Base-by-base conservation (phyloP, 495 filamentous ascomycete genomes). In the Penicillium lagena region DNA sequence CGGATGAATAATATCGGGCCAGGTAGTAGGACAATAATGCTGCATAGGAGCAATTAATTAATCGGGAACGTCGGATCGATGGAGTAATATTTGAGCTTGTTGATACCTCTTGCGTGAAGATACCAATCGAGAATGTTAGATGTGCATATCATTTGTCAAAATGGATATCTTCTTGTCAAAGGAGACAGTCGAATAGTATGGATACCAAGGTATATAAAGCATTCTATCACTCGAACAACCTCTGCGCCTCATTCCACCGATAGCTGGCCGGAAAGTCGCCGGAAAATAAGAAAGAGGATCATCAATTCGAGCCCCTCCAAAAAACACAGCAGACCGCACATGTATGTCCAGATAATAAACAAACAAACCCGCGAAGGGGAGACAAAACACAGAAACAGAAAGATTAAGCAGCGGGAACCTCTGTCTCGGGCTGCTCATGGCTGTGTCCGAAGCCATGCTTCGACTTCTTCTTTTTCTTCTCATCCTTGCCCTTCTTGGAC, bases 401-500 rank as follows among this genome's bases (percentile, higher is more conserved):
- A 17, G 29, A 48, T 46, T 38, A 63, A 22, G 40, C 42, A 30
- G 54, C 34, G 11, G 50, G 40, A 28, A 47, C 37, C 29, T 41
- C 46, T 3, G 42, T 33, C 17, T 54, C 42, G 6, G 46, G 35
- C 9, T 43, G 32, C 2, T 56, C 54, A 2, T 52, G 28, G n/a
- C 32, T 9, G 32, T 10, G n/a, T 2, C 32, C n/a, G 34, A 51
- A 43, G 28, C 48, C 49, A 22, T 61, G 52, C 49, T 66, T 64
- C 30, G 42, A 36, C 49, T 86, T 80, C 58, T 86, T 82, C 66
- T 88, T 86, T 64, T 88, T 85, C 59, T 82, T 79, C 62, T 90
- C 85, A 37, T 87, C 84, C 55, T 80, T 80, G 60, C 77, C 78
- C 66, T 96, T 94, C 79, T 97, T 97, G 40, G 87, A 83, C 38